phyloP scores from a whole-genome alignment of 192 early-diverging fungal genomes.

The Entomortierella beljakovae region DNA sequence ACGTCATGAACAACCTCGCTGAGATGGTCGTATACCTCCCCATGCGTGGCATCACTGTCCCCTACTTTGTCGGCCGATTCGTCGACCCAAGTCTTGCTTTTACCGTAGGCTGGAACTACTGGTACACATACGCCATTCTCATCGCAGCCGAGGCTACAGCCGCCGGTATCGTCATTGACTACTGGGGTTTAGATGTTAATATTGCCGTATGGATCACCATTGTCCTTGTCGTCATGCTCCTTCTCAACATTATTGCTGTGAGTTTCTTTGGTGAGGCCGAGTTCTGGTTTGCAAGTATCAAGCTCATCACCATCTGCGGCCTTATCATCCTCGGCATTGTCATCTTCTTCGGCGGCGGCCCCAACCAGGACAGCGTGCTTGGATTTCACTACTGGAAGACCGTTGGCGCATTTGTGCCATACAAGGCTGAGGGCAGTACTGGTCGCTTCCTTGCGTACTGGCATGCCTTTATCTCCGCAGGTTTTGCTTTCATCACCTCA shows the following conservation, averaged over 20 bases:
- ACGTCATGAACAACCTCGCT: conserved; percentile 82
- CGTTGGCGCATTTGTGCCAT: conserved; percentile 68
- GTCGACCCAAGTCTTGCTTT: conserved; percentile 85
- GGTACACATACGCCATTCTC: conserved; percentile 78
- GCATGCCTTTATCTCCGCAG: conserved; percentile 61
- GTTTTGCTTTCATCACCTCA: conserved; percentile 89
- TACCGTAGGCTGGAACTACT: conserved; percentile 64
- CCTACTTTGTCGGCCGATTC: conserved; percentile 78
- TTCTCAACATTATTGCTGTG: conserved; percentile 79
- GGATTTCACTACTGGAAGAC: conserved; percentile 72
- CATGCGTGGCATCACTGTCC: conserved; percentile 83
- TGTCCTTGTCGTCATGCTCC: conserved; percentile 73
- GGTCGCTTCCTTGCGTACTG: conserved; percentile 65
- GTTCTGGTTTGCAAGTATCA: conserved; percentile 87
- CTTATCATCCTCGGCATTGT: conserved; percentile 87
- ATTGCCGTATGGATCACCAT: conserved; percentile 59
- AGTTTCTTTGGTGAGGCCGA: conserved; percentile 90
- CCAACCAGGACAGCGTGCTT: conserved; percentile 39
- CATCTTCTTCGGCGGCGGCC: conserved; percentile 74
- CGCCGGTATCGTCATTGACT: conserved; percentile 83
- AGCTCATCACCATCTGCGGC: conserved; percentile 83
- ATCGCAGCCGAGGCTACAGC: conserved; percentile 84
- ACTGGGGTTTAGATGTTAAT: conserved; percentile 55
- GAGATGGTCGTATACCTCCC: conserved; percentile 91
- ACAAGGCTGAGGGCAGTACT: conserved; percentile 71